Evolutionary conservation across 441 rosid genomes (phyloP).

Genomic region (Lepidium campestre): DNA sequence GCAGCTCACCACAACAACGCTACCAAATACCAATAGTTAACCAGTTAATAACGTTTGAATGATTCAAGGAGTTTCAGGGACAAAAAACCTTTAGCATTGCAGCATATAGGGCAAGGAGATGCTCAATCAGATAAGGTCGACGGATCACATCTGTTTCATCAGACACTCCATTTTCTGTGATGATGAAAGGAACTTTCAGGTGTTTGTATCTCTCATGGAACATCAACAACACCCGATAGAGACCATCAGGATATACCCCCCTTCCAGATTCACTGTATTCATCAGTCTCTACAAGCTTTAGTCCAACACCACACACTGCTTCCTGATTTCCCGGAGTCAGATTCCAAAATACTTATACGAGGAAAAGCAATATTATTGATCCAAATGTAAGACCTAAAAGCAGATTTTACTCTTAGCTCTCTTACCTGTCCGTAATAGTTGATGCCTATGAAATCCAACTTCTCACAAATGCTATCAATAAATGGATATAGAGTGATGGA

Average conservation of each 20-base stretch:
- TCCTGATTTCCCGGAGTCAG: constrained; percentile 47
- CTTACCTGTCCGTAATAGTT: constrained; percentile 94
- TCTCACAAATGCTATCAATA: constrained; percentile 64
- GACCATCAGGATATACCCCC: constrained; percentile 93
- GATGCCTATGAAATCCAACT: constrained; percentile 86
- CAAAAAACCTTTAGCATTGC: constrained; percentile 64
- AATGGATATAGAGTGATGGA: constrained; percentile 69
- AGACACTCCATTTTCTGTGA: constrained; percentile 85
- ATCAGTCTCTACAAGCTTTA: constrained; percentile 85
- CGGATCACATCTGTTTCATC: constrained; percentile 90
- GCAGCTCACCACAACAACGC: neutral
- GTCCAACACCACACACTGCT: constrained; percentile 70
- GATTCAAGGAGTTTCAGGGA: constrained; percentile 22
- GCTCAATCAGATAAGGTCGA: constrained; percentile 82
- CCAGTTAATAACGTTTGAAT: neutral
- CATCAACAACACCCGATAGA: constrained; percentile 63
- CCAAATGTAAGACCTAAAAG: neutral
- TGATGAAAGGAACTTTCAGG: constrained; percentile 69
- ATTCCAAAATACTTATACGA: constrained; percentile 1
- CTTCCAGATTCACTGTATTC: constrained; percentile 99
- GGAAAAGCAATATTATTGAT: neutral
- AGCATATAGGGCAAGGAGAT: constrained; percentile 81
- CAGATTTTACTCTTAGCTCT: neutral
- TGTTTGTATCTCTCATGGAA: constrained; percentile 84
- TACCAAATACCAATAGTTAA: neutral